Percentiles rank a stretch among this genome's conserved stretches.
These are phyloP conservation scores for Cucurbitaria berberidis DNA, from an alignment of 2,329 filamentous ascomycete genomes.

Conservation along the genomic window DNA sequence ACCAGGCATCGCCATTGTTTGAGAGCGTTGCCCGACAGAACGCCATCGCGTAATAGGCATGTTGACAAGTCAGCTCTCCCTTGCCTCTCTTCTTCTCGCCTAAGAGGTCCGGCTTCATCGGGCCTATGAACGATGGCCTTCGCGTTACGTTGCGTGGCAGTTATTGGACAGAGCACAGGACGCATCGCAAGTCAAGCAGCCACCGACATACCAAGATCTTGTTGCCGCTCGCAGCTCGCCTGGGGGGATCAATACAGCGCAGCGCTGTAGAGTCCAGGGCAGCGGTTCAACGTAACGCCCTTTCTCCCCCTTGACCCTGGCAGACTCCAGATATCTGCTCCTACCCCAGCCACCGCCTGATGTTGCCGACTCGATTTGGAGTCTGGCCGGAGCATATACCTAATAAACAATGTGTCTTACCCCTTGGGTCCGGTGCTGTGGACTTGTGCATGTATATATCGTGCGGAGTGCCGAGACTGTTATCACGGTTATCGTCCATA, in stretches of 20 bases:
- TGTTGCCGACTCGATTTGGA: slow-evolving; percentile 21
- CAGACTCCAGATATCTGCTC: slow-evolving; percentile 26
- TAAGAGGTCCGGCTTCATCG: slow-evolving; percentile 24
- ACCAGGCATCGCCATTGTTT: slow-evolving; percentile 31
- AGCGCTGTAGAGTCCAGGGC: slow-evolving; percentile 35
- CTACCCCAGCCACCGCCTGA: slow-evolving; percentile 31
- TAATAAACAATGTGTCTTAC: slow-evolving; percentile 46
- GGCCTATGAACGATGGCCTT: slow-evolving; percentile 29
- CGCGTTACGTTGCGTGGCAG: slow-evolving; percentile 17
- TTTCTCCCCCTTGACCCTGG: slow-evolving; percentile 23
- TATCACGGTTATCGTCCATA: slow-evolving; percentile 33
- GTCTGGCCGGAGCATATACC: slow-evolving; percentile 22
- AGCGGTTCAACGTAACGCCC: slow-evolving; percentile 40
- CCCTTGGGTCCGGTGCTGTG: slow-evolving; percentile 33
- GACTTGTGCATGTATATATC: slow-evolving; percentile 44
- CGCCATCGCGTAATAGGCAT: slow-evolving; percentile 31
- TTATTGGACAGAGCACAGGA: slow-evolving; percentile 32
- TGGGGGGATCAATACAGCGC: slow-evolving; percentile 33
- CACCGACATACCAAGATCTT: slow-evolving; percentile 34
- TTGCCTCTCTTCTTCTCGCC: slow-evolving; percentile 41
- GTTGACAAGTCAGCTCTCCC: slow-evolving; percentile 41
- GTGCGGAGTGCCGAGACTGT: slow-evolving; percentile 33
- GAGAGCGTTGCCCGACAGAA: slow-evolving; percentile 37
- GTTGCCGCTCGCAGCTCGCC: slow-evolving; percentile 29
- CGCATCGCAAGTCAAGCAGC: slow-evolving; percentile 25